These are phyloP conservation scores for Scortechinia acanthostroma DNA, from an alignment of 2,329 filamentous ascomycete genomes.

Conservation along the genomic window DNA sequence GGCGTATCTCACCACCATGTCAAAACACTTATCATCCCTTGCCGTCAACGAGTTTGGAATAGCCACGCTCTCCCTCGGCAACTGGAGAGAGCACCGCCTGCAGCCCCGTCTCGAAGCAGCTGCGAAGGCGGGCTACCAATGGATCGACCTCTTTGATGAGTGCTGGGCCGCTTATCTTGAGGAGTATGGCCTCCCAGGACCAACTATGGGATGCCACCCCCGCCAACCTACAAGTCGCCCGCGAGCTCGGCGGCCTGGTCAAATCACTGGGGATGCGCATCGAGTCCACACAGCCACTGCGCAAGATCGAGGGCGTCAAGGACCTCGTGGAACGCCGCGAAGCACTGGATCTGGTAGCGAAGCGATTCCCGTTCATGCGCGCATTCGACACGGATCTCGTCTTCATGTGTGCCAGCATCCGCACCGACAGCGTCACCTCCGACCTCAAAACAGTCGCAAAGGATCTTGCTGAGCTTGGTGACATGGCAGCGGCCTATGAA, in stretches of 20 bases:
- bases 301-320: conserved; percentile 18
- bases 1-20: too few species aligned
- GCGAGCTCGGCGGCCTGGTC: conserved; percentile 15
- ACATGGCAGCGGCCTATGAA: conserved; percentile 16
- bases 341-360: conserved; percentile 15
- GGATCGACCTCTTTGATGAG: conserved; percentile 22
- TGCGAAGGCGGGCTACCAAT: conserved; percentile 16
- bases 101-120: conserved; percentile 15
- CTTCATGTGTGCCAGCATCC: conserved; percentile 21
- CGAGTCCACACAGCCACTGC: conserved; percentile 19
- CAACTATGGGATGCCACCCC: conserved; percentile 17
- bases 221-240: conserved; percentile 14
- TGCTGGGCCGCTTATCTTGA: conserved; percentile 20
- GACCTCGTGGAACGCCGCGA: conserved; percentile 13
- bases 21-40: background rate
- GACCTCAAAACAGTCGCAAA: conserved; percentile 17
- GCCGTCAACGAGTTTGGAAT: conserved; percentile 15
- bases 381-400: conserved; percentile 22
- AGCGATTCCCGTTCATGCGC: conserved; percentile 22
- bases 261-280: conserved; percentile 19
- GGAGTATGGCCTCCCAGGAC: conserved; percentile 13
- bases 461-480: conserved; percentile 18
- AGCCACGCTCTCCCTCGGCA: conserved; percentile 20
- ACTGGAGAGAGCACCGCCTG: conserved; percentile 15
- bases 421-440: conserved; percentile 15